phyloP scores from a whole-genome alignment of 2,329 filamentous ascomycete species.

The Tolypocladium nubicola region DNA sequence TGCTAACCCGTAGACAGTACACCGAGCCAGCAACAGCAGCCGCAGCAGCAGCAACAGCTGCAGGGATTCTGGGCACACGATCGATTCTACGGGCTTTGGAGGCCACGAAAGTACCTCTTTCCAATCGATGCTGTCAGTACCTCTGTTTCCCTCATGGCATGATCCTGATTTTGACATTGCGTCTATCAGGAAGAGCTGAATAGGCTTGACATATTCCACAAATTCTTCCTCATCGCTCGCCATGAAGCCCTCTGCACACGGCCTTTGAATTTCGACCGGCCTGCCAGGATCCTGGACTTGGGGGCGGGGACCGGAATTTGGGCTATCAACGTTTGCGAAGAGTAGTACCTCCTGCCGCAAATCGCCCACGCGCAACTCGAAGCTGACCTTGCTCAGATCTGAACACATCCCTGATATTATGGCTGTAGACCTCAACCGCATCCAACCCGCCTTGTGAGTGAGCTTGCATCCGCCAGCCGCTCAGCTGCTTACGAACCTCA shows the following conservation, averaged over 20 bases:
- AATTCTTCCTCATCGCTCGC: conserved; percentile 59
- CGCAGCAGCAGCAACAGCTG: not conserved
- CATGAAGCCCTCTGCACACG: conserved; percentile 22
- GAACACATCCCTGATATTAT: conserved; percentile 18
- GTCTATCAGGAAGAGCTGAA: conserved; percentile 54
- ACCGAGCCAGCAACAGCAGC: not conserved
- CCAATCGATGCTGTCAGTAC: conserved; percentile 62
- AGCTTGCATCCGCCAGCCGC: no score
- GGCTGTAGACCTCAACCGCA: conserved; percentile 27
- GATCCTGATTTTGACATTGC: not conserved
- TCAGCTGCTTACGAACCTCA: conserved; percentile 22
- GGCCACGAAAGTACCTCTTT: conserved; percentile 60
- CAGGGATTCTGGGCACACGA: conserved; percentile 47
- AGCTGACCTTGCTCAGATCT: conserved; percentile 8
- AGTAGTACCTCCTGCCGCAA: conserved; percentile 35
- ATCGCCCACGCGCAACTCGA: not conserved
- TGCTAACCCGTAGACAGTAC: not conserved
- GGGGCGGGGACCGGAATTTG: conserved; percentile 88
- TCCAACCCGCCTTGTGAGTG: conserved; percentile 27
- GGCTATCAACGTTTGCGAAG: conserved; percentile 70
- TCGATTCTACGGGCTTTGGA: conserved; percentile 58
- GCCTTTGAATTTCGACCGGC: conserved; percentile 7
- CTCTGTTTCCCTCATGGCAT: not conserved
- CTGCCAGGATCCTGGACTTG: conserved; percentile 46
- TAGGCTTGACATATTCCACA: conserved; percentile 73